A percentile compares a stretch with the other conserved stretches of the same genome.
Conservation (phyloP, 192 early-diverging fungal genomes). For the Helicostylum pulchrum region DNA sequence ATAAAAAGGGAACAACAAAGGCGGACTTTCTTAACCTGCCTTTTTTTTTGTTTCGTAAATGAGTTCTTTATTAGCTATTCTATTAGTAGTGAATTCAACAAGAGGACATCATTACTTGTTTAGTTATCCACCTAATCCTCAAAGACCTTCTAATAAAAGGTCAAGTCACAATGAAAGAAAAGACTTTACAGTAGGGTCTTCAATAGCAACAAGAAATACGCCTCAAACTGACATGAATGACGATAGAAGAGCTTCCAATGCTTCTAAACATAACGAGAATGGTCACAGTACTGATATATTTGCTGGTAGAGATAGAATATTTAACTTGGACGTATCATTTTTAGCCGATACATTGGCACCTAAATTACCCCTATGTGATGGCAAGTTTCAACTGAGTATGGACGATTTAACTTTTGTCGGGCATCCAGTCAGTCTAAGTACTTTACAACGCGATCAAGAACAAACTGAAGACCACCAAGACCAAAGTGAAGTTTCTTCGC, state of each 20-base stretch:
- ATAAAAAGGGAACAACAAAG: not conserved
- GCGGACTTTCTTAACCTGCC: not conserved
- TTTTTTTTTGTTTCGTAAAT: constrained; percentile 26
- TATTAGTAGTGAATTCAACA: constrained; percentile 65
- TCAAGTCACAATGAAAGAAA: constrained; percentile 1
- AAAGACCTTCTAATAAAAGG: constrained; percentile 18
- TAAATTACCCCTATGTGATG: constrained; percentile 73
- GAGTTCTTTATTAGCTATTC: constrained; percentile 51
- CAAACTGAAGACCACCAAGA: not conserved
- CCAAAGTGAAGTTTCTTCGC: not conserved
- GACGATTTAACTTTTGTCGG: constrained; percentile 86
- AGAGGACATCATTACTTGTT: constrained; percentile 75
- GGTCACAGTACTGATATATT: constrained; percentile 11
- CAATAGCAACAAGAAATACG: not conserved
- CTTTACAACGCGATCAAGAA: constrained; percentile 36
- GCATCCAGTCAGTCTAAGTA: constrained; percentile 65
- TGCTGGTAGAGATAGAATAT: constrained; percentile 36
- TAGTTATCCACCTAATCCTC: constrained; percentile 58
- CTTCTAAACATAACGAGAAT: constrained; percentile 17
- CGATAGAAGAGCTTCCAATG: constrained; percentile 7
- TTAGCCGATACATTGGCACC: constrained; percentile 88
- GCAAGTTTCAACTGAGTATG: constrained; percentile 81
- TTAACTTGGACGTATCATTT: constrained; percentile 71
- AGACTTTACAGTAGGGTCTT: constrained; percentile 13
- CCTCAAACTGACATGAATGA: not conserved